These are phyloP conservation scores for Jaltomata sinuosa DNA, from an alignment of 257 asterid species.

Conservation along the genomic window DNA sequence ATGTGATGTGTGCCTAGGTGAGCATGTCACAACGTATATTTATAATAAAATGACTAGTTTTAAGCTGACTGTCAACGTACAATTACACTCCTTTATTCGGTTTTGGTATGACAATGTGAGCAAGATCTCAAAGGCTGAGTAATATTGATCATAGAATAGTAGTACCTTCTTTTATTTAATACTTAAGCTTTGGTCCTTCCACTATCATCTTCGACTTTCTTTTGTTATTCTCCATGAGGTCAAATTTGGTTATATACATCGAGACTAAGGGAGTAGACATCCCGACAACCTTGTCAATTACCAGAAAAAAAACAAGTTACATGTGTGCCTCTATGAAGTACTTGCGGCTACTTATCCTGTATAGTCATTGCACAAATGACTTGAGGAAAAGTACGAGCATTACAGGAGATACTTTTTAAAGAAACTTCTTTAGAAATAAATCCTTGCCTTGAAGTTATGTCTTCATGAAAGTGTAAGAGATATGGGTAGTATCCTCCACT, in stretches of 20 bases:
- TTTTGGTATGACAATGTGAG: neutral
- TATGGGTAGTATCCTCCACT: too few species aligned
- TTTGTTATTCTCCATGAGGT: neutral
- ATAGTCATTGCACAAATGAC: too few species aligned
- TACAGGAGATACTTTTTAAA: too few species aligned
- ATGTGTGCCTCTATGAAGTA: too few species aligned
- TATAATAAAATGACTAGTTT: neutral
- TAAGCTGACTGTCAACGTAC: neutral
- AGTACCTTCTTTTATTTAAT: neutral
- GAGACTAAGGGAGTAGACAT: neutral
- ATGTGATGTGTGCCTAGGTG: neutral
- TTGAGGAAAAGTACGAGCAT: too few species aligned
- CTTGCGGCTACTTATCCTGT: too few species aligned
- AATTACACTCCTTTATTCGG: neutral
- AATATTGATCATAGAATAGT: neutral
- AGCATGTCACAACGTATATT: neutral
- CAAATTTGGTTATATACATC: neutral
- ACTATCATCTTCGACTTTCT: neutral
- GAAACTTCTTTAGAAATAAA: too few species aligned
- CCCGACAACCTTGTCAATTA: too few species aligned
- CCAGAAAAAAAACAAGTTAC: too few species aligned
- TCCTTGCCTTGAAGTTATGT: too few species aligned
- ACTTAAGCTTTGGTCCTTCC: neutral
- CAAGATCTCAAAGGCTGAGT: neutral
- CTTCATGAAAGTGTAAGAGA: too few species aligned